Evolutionary conservation across 257 asterid species (phyloP).

Genomic region (Linaria vulgaris): DNA sequence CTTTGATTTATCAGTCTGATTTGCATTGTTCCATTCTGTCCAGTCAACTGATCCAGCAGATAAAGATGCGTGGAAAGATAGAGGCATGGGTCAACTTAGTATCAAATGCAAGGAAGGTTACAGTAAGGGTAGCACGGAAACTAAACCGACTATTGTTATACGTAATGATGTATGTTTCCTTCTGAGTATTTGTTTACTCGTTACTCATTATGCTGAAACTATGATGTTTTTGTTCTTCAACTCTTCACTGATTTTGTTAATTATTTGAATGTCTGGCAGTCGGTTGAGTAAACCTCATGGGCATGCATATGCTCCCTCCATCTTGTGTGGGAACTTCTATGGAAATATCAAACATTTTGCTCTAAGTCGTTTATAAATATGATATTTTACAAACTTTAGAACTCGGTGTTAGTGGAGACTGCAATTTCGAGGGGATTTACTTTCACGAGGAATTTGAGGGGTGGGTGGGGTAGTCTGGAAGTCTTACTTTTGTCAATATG

Average conservation of each 20-base stretch:
- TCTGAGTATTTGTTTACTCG: slow-evolving; percentile 15
- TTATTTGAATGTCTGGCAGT: slow-evolving; percentile 5
- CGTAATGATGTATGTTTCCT: slow-evolving; percentile 84
- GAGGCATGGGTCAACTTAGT: slow-evolving; percentile 81
- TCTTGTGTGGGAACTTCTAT: slow-evolving; percentile 3
- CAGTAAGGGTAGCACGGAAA: slow-evolving; percentile 79
- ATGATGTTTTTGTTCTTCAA: background rate
- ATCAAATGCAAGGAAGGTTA: slow-evolving; percentile 90
- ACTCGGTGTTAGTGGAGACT: background rate
- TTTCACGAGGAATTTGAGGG: background rate
- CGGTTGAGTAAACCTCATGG: too few relatives aligned
- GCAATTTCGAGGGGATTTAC: background rate
- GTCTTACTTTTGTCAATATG: slow-evolving; percentile 31
- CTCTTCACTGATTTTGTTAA: background rate
- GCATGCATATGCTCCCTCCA: background rate
- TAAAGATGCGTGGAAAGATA: slow-evolving; percentile 86
- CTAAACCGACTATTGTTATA: slow-evolving; percentile 81
- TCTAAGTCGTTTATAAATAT: background rate
- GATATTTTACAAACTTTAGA: slow-evolving; percentile 16
- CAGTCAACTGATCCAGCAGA: slow-evolving; percentile 87
- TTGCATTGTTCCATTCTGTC: slow-evolving; percentile 25
- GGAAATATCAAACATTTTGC: background rate
- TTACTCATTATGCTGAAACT: background rate
- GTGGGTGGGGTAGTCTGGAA: slow-evolving; percentile 27
- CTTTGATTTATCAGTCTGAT: slow-evolving; percentile 15